Conservation (phyloP, 495 filamentous ascomycete species). For the Penicillium riverlandense region DNA sequence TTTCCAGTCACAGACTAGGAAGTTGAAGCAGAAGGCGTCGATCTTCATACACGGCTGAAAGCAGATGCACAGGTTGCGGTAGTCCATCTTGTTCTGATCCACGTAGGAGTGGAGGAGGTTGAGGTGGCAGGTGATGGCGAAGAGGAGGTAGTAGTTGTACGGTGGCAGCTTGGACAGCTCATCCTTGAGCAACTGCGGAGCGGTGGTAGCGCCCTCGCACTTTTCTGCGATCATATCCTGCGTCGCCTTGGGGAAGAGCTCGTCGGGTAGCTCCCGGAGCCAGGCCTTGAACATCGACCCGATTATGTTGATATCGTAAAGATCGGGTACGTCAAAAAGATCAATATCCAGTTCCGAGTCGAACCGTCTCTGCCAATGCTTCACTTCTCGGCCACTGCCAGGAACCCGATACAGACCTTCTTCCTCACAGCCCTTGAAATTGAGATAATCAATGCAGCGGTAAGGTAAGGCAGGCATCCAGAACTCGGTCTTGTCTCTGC, state of each 20-base stretch:
- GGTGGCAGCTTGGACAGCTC: conserved; percentile 85
- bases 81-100: conserved; percentile 92
- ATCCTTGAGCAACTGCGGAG: conserved; percentile 76
- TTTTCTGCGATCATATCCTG: conserved; percentile 69
- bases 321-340: conserved; percentile 71
- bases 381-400: conserved; percentile 75
- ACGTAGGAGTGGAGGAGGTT: conserved; percentile 78
- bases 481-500: conserved; percentile 87
- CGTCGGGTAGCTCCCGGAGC: conserved; percentile 88
- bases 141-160: conserved; percentile 92
- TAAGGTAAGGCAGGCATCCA: conserved; percentile 95
- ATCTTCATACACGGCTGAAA: conserved; percentile 94
- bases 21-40: conserved; percentile 83
- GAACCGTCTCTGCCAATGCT: conserved; percentile 80
- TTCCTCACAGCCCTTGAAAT: conserved; percentile 82
- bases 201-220: conserved; percentile 64
- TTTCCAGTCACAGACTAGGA: conserved; percentile 84
- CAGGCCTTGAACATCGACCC: conserved; percentile 89
- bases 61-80: conserved; percentile 84
- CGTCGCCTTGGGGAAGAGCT: conserved; percentile 73
- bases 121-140: conserved; percentile 90
- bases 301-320: conserved; percentile 91
- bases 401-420: conserved; percentile 87
- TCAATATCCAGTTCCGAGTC: conserved; percentile 83
- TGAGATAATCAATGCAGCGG: conserved; percentile 88